phyloP scores from a whole-genome alignment of 331 rosid genomes.

The Phaseolus coccineus region DNA sequence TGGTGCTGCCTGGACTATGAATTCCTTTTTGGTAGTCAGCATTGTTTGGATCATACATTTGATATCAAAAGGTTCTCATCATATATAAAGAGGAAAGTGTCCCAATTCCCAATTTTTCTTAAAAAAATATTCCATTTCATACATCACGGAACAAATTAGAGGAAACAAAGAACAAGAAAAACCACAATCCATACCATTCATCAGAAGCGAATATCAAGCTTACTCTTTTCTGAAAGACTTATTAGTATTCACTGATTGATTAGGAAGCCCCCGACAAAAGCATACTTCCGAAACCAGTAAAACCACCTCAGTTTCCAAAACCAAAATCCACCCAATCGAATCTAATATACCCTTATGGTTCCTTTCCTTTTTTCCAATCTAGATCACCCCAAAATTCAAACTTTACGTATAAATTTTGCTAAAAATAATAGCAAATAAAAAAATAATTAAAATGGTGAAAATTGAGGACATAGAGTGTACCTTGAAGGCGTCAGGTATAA shows the following conservation, averaged over 20 bases:
- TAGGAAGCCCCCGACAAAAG: slow-evolving; percentile 17
- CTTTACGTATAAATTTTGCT: neutral
- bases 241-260: slow-evolving; percentile 19
- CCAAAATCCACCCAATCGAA: slow-evolving; percentile 12
- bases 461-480: slow-evolving; percentile 31
- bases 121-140: neutral
- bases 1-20: neutral
- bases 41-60: neutral
- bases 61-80: neutral
- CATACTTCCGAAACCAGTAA: neutral
- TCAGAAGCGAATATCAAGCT: neutral
- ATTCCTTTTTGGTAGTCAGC: too few relatives aligned
- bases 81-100: neutral
- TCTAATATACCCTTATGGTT: neutral
- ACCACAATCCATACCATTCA: slow-evolving; percentile 1
- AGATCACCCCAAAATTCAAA: slow-evolving; percentile 27
- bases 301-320: neutral
- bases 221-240: neutral
- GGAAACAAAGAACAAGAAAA: neutral
- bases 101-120: neutral
- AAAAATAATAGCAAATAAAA: neutral
- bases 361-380: slow-evolving; percentile 4
- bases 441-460: slow-evolving; percentile 2
- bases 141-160: neutral
- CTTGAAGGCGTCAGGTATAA: slow-evolving; percentile 27